Conservation (phyloP, 352 stramenopile species). For the Globisporangium carolinianum region DNA sequence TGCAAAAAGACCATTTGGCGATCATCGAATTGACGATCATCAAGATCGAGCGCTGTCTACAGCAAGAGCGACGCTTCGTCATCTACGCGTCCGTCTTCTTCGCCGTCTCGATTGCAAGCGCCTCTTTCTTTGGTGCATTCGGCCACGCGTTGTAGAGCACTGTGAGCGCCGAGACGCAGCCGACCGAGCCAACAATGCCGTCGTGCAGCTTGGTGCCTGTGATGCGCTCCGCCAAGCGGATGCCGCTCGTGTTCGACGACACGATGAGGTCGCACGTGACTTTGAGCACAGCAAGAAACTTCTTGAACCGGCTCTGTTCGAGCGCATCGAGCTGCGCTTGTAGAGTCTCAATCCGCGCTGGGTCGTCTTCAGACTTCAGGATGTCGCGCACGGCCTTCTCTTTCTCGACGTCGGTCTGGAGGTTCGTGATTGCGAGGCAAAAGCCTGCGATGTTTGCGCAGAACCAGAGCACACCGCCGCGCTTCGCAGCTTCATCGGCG, state of each 20-base stretch:
- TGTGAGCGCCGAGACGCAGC: conserved; percentile 72
- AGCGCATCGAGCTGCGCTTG: conserved; percentile 56
- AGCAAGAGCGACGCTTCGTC: no score
- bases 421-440: conserved; percentile 53
- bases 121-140: conserved; percentile 17
- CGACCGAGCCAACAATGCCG: conserved; percentile 72
- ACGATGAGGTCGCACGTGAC: conserved; percentile 82
- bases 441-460: conserved; percentile 79
- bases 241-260: conserved; percentile 76
- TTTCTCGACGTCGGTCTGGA: conserved; percentile 76
- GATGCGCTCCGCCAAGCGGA: conserved; percentile 72
- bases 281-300: conserved; percentile 78
- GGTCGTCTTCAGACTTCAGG: conserved; percentile 60
- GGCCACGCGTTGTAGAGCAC: conserved; percentile 85
- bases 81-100: conserved; percentile 11
- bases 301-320: conserved; percentile 61
- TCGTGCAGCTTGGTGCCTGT: conserved; percentile 78
- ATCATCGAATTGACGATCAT: no score
- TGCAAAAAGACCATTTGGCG: no score
- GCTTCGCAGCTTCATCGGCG: conserved; percentile 50
- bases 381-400: conserved; percentile 74
- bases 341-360: conserved; percentile 37
- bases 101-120: conserved; percentile 5
- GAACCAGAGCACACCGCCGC: conserved; percentile 80
- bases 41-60: no score